Conservation (phyloP, 1,139 yeast genomes). For the Williopsis jadinii region DNA sequence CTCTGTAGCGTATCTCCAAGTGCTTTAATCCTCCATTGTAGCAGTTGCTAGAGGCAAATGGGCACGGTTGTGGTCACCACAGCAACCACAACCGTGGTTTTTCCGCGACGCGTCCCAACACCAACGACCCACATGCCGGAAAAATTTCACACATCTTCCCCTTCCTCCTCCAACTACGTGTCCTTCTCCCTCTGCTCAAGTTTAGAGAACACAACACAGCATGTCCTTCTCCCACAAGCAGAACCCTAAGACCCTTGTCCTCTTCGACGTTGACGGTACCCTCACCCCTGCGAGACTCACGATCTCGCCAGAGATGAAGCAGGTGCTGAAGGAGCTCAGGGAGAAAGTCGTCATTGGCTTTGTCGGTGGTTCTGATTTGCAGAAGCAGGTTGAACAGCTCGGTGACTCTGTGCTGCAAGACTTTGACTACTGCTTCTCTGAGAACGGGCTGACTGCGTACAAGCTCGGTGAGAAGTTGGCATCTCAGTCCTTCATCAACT, state of each 20-base stretch:
- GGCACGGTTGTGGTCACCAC: too few species aligned
- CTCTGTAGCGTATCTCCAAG: too few species aligned
- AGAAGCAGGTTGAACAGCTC: constrained; percentile 93
- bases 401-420: constrained; percentile 71
- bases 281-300: constrained; percentile 92
- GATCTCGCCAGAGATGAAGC: constrained; percentile 74
- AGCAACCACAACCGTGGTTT: too few species aligned
- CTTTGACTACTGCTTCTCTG: constrained; percentile 94
- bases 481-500: constrained; percentile 85
- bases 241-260: constrained; percentile 46
- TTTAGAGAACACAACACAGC: not conserved
- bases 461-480: constrained; percentile 82
- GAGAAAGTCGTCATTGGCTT: constrained; percentile 91
- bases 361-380: constrained; percentile 95
- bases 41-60: too few species aligned
- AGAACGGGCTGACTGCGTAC: constrained; percentile 97
- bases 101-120: too few species aligned
- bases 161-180: not conserved
- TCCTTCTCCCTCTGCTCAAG: not conserved
- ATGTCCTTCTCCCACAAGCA: constrained; percentile 31
- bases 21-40: too few species aligned
- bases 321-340: constrained; percentile 66
- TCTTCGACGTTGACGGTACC: constrained; percentile 98
- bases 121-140: too few species aligned
- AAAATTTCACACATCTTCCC: not conserved